Percentiles rank a stretch among this genome's conserved stretches.
Evolutionary conservation across 495 filamentous ascomycete species (phyloP).

Genomic region (Jackrogersella minutella): DNA sequence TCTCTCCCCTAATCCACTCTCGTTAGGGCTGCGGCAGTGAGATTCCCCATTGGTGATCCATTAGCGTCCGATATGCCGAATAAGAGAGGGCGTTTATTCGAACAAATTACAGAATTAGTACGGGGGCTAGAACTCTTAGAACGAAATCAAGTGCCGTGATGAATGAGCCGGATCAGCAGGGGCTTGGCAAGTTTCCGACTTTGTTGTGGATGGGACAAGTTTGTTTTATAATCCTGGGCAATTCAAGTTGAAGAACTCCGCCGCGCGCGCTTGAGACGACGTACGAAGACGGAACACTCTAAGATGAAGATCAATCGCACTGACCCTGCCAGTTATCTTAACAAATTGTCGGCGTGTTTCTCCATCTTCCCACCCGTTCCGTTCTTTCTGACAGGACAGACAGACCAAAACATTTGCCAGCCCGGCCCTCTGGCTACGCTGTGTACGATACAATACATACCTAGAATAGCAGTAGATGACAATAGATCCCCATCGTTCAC

Average conservation of each 20-base stretch:
- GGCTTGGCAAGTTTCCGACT: slow-evolving; percentile 30
- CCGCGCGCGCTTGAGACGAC: neutral
- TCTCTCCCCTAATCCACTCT: too few relatives aligned
- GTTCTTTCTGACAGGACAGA: neutral
- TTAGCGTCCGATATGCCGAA: slow-evolving; percentile 8
- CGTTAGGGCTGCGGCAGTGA: neutral
- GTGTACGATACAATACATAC: too few relatives aligned
- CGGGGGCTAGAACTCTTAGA: neutral
- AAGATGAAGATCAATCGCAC: slow-evolving; percentile 34
- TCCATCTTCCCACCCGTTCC: neutral
- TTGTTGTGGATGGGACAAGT: slow-evolving; percentile 4
- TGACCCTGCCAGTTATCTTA: slow-evolving; percentile 2
- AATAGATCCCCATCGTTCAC: slow-evolving; percentile 4
- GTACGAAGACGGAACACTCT: slow-evolving; percentile 23
- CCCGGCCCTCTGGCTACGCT: neutral
- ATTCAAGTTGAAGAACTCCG: slow-evolving; percentile 13
- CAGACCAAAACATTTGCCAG: neutral
- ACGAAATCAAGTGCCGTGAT: slow-evolving; percentile 23
- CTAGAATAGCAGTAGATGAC: neutral
- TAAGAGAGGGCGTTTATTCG: slow-evolving; percentile 18
- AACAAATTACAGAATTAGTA: slow-evolving; percentile 14
- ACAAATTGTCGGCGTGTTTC: neutral
- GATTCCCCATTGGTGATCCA: neutral
- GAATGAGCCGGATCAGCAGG: slow-evolving; percentile 24
- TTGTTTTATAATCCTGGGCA: slow-evolving; percentile 33